Evolutionary conservation across 208 protist species (phyloP).

Genomic region (Leishmania braziliensis): DNA sequence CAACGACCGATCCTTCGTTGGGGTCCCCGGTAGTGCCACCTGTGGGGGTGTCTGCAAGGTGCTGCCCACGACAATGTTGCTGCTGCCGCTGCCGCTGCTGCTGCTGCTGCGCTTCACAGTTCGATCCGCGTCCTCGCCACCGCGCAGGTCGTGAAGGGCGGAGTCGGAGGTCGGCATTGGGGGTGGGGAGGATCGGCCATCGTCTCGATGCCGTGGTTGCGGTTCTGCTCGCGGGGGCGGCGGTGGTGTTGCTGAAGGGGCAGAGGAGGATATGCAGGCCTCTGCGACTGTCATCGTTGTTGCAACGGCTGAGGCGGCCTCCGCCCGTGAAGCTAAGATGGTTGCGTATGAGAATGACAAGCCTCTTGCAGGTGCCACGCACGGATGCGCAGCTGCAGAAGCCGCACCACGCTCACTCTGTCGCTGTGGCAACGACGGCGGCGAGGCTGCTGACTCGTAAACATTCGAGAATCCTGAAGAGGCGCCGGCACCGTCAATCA

Average conservation of each 20-base stretch:
- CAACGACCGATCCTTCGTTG: neutral
- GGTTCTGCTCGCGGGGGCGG: neutral
- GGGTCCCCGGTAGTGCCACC: neutral
- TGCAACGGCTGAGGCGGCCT: neutral
- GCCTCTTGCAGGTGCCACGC: neutral
- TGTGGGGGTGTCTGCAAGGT: neutral
- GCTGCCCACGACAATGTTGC: neutral
- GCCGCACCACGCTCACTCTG: neutral
- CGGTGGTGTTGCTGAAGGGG: neutral
- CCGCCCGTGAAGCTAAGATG: neutral
- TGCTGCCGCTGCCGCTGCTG: neutral
- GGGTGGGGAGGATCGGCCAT: neutral
- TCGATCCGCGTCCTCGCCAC: neutral
- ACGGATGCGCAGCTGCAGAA: neutral
- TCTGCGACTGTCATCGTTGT: neutral
- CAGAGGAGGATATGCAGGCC: neutral
- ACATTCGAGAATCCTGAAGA: neutral
- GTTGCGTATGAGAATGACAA: neutral
- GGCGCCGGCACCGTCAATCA: neutral
- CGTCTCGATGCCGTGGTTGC: neutral
- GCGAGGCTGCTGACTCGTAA: neutral
- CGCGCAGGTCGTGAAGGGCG: neutral
- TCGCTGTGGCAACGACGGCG: neutral
- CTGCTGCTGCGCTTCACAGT: neutral
- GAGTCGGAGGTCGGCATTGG: neutral